Conservation (phyloP, 108 stramenopile genomes). For the Fragilaria radians region DNA sequence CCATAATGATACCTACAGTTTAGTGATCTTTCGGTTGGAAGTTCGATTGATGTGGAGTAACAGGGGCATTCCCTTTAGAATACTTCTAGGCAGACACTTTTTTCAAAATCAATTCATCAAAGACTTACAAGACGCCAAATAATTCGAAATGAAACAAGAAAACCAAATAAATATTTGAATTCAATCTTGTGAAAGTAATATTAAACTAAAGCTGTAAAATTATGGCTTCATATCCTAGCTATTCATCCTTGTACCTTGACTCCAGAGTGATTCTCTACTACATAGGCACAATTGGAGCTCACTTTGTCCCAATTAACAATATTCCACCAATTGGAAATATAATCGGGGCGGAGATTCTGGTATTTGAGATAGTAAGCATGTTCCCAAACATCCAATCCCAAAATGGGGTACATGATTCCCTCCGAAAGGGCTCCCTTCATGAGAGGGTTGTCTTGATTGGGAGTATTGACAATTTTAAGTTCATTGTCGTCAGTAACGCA, state of each 20-base stretch:
- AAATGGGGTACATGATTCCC: conserved; percentile 93
- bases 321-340: conserved; percentile 90
- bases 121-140: too few species aligned
- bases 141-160: too few species aligned
- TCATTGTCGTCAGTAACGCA: conserved; percentile 82
- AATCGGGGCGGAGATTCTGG: conserved; percentile 96
- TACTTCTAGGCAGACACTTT: too few species aligned
- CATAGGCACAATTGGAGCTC: conserved; percentile 80
- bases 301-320: conserved; percentile 97
- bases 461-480: conserved; percentile 85
- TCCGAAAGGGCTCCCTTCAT: conserved; percentile 83
- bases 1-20: too few species aligned
- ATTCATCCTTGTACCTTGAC: conserved; percentile 19
- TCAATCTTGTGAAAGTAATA: too few species aligned
- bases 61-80: too few species aligned
- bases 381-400: conserved; percentile 99
- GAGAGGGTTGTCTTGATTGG: conserved; percentile 97
- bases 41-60: too few species aligned
- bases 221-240: too few species aligned
- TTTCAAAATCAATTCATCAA: too few species aligned
- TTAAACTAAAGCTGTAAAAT: too few species aligned
- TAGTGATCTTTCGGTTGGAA: too few species aligned
- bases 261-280: conserved; percentile 75
- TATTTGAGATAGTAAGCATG: conserved; percentile 99
- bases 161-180: too few species aligned